Evolutionary conservation across 164 flowering plant species (phyloP), one percentile per base, ranked within the genome.

Genomic region (Vitis amurensis): DNA sequence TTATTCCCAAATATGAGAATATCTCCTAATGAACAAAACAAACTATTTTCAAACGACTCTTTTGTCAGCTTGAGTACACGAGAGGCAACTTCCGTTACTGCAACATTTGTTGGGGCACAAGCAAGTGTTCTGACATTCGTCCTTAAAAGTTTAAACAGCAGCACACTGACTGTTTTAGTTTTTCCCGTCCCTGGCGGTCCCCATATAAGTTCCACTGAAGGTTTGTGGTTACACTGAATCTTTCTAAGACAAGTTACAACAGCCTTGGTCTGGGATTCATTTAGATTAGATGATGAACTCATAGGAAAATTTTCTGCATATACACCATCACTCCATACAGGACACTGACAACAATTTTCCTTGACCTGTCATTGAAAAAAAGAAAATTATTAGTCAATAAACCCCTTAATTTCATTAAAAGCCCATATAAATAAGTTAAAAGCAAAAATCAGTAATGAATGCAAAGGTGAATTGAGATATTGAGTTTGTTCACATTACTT

Each of bases 101-200:
- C 91, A 65, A 83, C 79, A 76, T 91, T 91, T n/a, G 92, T 88
- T 31, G 98, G 97, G 1, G 95, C 87, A 77, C 95, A 91, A 30
- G 77, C 62, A 51, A 91, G 77, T 15, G 87, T 84, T 64, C 89
- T 80, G 23, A 49, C 67, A 0, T 79, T 84, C 82, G 71, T 78
- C 51, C 29, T 58, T 13, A 83, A 65, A 14, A 88, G 84, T 1
- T 13, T 30, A 65, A 72, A 69, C 2, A 90, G 81, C 78, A 92
- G 59, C 17, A 70, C 49, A 56, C 86, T 69, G 2, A 85, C 58
- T 1, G 96, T 88, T 71, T 83, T 86, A 0, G 97, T 92, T 53
- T 92, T 92, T 10, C 97, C 97, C 1, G 97, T 90, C 8, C 95
- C 97, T 0, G 95, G 94, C 0, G 96, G 96, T 2, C 97, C 97